Evolutionary conservation across 2,329 filamentous ascomycete genomes (phyloP), one percentile per base, ranked within the genome.

Genomic region (Xylaria sp.): DNA sequence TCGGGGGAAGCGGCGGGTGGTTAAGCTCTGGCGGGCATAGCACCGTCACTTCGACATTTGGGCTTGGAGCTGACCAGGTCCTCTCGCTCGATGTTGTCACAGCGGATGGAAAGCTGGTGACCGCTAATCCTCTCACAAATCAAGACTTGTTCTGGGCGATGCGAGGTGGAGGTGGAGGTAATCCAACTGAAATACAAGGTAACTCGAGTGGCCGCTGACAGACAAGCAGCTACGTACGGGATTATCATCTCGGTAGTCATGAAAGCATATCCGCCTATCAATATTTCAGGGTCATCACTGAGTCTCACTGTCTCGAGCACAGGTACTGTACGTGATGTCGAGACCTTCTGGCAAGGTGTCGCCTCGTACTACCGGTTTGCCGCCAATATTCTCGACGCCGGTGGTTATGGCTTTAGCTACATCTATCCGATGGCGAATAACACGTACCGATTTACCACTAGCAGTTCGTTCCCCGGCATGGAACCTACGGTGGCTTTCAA

Each of bases 91-190:
- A 84, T 22, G 81, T 85, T 0, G 79, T 87, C 0, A 84, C 83
- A 5, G 84, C 81, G 0, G 75, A 78, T 49, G 86, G 86, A 1
- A 63, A 76, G 2, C 72, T 83, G 38, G 72, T 86, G 1, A 82
- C 77, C 1, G 86, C 85, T 0, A 80, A 81, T 36, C 79, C 77
- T 13, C 75, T 77, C 2, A 73, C 81, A 10, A 83, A 88, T 58
- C 60, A 77, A 0, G 85, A 88, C 63, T 76, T 89, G 1, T 88
- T 85, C 74, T 89, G 84, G 83, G 86, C 86, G 1, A 74, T 87
- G 1, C 78, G 80, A 49, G 85, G 85, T 2, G 84, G 85, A 7
- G 85, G 86, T 0, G 82, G 81, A 36, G 83, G 84, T 76, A 74
- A 61, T 39, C 6, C 2, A 15, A 53, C 33, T 13, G 3, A 61